Evolutionary conservation across 305 asterid genomes (phyloP).

Genomic region (Plantago coronopus): DNA sequence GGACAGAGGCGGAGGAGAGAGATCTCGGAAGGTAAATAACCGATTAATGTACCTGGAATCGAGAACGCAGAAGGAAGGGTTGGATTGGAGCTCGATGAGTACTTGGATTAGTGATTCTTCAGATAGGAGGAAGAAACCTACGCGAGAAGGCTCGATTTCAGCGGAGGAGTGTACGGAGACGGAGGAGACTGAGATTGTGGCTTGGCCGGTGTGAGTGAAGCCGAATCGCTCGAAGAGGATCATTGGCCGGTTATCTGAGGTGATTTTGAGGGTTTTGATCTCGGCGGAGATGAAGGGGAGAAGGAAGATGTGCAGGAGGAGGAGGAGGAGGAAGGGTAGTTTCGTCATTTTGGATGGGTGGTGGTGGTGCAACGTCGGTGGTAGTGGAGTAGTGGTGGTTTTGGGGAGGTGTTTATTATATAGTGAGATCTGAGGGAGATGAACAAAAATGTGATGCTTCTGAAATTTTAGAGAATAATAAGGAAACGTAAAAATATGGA

Average conservation of each 20-base stretch:
- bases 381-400: slow-evolving; percentile 18
- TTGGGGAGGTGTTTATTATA: slow-evolving; percentile 2
- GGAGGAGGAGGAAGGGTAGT: slow-evolving; percentile 33
- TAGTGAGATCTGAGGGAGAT: neutral
- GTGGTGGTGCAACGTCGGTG: slow-evolving; percentile 19
- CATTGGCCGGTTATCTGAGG: slow-evolving; percentile 68
- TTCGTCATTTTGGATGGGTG: slow-evolving; percentile 43
- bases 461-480: neutral
- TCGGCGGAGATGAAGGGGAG: slow-evolving; percentile 56
- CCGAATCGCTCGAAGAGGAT: slow-evolving; percentile 92
- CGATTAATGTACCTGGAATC: slow-evolving; percentile 61
- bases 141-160: slow-evolving; percentile 51
- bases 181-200: slow-evolving; percentile 55
- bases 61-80: slow-evolving; percentile 71
- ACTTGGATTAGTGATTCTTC: slow-evolving; percentile 84
- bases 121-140: slow-evolving; percentile 83
- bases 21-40: slow-evolving; percentile 74
- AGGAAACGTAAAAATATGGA: neutral
- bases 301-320: slow-evolving; percentile 35
- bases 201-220: slow-evolving; percentile 89
- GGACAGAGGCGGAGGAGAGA: slow-evolving; percentile 85
- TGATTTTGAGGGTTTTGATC: slow-evolving; percentile 68
- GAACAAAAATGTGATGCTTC: too few relatives aligned
- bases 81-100: slow-evolving; percentile 71
- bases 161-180: slow-evolving; percentile 64